Evolutionary conservation across 129 eudicot genomes (phyloP).

Genomic region (Tagetes erecta): DNA sequence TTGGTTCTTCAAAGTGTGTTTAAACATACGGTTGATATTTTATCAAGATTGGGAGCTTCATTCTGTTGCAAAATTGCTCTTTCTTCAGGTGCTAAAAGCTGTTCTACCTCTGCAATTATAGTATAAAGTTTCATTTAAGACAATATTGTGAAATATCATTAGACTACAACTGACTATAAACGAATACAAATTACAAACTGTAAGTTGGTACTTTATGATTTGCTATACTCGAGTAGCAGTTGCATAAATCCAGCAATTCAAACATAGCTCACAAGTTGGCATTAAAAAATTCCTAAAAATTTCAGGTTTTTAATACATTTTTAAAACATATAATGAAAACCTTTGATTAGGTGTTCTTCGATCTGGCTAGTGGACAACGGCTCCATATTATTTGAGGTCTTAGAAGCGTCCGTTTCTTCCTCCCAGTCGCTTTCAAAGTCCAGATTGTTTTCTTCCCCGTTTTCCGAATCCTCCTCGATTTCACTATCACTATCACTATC

Average conservation of each 20-base stretch:
- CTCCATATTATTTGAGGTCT: conserved; percentile 30
- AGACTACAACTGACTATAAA: neutral
- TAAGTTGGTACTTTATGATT: neutral
- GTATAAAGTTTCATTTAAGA: neutral
- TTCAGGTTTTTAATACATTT: neutral
- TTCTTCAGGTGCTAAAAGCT: conserved; percentile 69
- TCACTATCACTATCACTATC: conserved; percentile 44
- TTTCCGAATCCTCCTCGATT: conserved; percentile 45
- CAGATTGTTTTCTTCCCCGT: conserved; percentile 51
- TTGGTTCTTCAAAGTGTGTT: neutral
- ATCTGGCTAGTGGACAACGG: conserved; percentile 42
- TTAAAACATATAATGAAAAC: conserved; percentile 26
- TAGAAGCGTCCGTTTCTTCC: conserved; percentile 37
- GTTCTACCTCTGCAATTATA: conserved; percentile 67
- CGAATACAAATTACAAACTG: neutral
- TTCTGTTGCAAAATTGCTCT: conserved; percentile 59
- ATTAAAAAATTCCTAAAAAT: neutral
- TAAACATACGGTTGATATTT: conserved; percentile 73
- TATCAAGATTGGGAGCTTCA: conserved; percentile 60
- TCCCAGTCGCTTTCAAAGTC: conserved; percentile 86
- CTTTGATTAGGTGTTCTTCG: conserved; percentile 64
- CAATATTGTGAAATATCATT: neutral
- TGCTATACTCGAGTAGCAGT: neutral
- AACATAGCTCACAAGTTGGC: neutral
- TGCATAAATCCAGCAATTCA: neutral